phyloP scores from a whole-genome alignment of 441 rosid genomes.

The Populus tomentosa region DNA sequence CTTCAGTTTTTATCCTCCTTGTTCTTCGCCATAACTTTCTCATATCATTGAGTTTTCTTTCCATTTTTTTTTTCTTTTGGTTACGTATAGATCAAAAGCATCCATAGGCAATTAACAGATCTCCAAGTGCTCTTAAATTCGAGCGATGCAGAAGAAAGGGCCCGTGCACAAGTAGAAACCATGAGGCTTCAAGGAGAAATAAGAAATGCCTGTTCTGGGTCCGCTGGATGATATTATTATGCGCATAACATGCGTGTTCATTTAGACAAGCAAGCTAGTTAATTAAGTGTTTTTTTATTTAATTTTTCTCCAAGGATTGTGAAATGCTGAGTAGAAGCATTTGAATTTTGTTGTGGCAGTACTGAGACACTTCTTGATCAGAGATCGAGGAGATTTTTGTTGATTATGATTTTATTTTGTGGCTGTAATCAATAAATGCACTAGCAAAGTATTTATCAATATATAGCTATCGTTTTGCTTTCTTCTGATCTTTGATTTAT shows the following conservation, averaged over 20 bases:
- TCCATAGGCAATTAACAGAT: constrained; percentile 24
- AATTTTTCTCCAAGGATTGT: not conserved
- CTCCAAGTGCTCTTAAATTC: constrained; percentile 3
- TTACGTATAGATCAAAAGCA: constrained; percentile 37
- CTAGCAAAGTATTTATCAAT: too few species aligned
- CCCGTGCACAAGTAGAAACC: constrained; percentile 25
- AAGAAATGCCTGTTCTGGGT: constrained; percentile 19
- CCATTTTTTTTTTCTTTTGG: not conserved
- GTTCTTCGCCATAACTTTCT: not conserved
- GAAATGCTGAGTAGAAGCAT: not conserved
- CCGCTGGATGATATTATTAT: not conserved
- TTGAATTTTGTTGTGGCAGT: not conserved
- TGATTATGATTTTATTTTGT: not conserved
- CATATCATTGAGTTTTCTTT: not conserved
- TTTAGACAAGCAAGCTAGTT: not conserved
- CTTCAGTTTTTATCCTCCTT: not conserved
- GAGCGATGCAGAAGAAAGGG: constrained; percentile 21
- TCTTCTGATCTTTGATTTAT: too few species aligned
- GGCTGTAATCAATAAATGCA: too few species aligned
- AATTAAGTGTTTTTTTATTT: too few species aligned
- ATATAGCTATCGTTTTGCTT: too few species aligned
- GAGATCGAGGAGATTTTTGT: not conserved
- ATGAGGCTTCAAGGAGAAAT: constrained; percentile 25
- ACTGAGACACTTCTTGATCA: not conserved
- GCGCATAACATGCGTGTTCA: not conserved